Conservation (phyloP, 768 basidiomycete species). For the Boletellus ananas region DNA sequence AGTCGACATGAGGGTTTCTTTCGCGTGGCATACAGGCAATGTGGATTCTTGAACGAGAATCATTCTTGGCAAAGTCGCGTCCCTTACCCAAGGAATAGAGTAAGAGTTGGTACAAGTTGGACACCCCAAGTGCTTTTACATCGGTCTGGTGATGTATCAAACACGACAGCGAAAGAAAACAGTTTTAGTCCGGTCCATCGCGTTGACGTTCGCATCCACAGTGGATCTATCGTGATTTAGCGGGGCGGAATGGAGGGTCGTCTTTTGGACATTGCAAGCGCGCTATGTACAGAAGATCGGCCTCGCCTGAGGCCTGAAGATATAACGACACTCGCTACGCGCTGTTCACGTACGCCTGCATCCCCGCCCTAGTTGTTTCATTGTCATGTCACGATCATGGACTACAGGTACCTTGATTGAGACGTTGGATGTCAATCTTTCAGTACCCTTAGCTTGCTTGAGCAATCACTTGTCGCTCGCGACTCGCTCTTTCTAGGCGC, state of each 20-base stretch:
- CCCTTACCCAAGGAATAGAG: not conserved
- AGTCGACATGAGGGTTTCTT: constrained; percentile 59
- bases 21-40: constrained; percentile 43
- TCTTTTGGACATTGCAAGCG: not conserved
- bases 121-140: not conserved
- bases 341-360: too few relatives aligned
- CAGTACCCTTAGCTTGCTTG: too few relatives aligned
- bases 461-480: too few relatives aligned
- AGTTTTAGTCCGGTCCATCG: not conserved
- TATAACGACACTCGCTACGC: too few relatives aligned
- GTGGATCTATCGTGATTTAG: not conserved
- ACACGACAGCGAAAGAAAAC: not conserved
- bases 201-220: not conserved
- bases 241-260: not conserved
- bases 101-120: too few relatives aligned
- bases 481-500: too few relatives aligned
- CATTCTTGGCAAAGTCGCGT: not conserved
- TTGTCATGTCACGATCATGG: too few relatives aligned
- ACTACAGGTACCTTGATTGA: too few relatives aligned
- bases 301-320: too few relatives aligned
- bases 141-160: not conserved
- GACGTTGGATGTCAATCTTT: too few relatives aligned
- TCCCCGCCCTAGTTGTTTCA: too few relatives aligned
- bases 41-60: not conserved
- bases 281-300: too few relatives aligned